These are phyloP conservation scores for Lentinula lateritia DNA, from an alignment of 768 basidiomycete species.

Conservation along the genomic window DNA sequence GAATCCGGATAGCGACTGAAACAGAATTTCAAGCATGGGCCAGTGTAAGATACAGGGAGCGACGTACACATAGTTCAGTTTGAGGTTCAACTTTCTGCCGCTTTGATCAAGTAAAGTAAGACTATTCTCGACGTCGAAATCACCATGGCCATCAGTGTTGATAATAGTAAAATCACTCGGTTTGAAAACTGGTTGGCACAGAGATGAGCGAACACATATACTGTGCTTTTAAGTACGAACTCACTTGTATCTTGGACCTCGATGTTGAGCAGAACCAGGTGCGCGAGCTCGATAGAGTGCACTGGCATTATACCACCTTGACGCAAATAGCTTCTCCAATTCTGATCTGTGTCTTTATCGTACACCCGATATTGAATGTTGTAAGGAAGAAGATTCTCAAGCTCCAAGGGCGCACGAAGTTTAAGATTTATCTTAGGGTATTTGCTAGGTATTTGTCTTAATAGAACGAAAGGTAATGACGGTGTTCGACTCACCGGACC, in stretches of 20 bases:
- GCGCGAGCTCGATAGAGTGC: constrained; percentile 88
- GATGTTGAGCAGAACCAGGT: constrained; percentile 87
- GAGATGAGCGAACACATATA: background rate
- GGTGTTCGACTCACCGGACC: constrained; percentile 35
- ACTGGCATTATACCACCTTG: constrained; percentile 95
- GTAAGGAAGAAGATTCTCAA: constrained; percentile 93
- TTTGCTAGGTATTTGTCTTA: constrained; percentile 40
- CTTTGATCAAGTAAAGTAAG: constrained; percentile 68
- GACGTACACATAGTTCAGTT: constrained; percentile 85
- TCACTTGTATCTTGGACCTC: constrained; percentile 86
- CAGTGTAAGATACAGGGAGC: background rate
- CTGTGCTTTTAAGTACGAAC: constrained; percentile 8
- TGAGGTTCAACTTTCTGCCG: constrained; percentile 74
- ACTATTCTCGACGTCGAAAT: constrained; percentile 75
- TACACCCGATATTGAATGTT: constrained; percentile 95
- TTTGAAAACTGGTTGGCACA: constrained; percentile 59
- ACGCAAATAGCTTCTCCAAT: constrained; percentile 90
- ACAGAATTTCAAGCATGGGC: background rate
- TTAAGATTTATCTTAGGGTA: constrained; percentile 82
- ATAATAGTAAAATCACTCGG: constrained; percentile 97
- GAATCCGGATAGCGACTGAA: constrained; percentile 77
- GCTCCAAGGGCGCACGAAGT: constrained; percentile 88
- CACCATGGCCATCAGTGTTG: constrained; percentile 87
- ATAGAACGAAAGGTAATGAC: background rate
- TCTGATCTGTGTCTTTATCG: constrained; percentile 91